phyloP scores from a whole-genome alignment of 768 basidiomycete species.

The Piloderma croceum region DNA sequence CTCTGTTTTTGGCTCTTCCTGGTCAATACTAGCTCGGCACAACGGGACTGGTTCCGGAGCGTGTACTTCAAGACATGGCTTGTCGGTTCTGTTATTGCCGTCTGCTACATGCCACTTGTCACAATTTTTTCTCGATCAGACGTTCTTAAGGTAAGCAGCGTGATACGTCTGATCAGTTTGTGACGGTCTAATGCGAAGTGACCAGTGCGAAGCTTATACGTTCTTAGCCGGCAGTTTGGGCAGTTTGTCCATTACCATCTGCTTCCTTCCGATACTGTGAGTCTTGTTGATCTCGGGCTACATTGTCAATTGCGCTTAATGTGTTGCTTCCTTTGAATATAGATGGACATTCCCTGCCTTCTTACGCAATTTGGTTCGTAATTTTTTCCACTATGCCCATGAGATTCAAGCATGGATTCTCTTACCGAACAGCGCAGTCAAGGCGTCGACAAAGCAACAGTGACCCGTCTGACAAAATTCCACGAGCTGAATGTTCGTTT shows the following conservation, averaged over 20 bases:
- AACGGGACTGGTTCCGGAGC: slow-evolving; percentile 75
- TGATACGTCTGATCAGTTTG: slow-evolving; percentile 5
- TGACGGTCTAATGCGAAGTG: slow-evolving; percentile 6
- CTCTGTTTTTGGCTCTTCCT: slow-evolving; percentile 88
- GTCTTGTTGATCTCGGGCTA: slow-evolving; percentile 15
- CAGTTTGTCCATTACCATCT: slow-evolving; percentile 63
- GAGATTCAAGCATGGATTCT: too few species aligned
- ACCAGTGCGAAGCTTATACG: slow-evolving; percentile 63
- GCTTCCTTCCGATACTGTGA: slow-evolving; percentile 67
- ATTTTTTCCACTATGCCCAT: slow-evolving; percentile 1
- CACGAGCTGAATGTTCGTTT: slow-evolving; percentile 73
- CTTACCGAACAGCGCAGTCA: slow-evolving; percentile 42
- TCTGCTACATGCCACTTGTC: slow-evolving; percentile 65
- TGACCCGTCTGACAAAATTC: slow-evolving; percentile 73
- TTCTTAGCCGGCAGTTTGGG: slow-evolving; percentile 67
- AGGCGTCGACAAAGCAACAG: slow-evolving; percentile 57
- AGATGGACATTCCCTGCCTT: slow-evolving; percentile 68
- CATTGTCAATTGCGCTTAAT: slow-evolving; percentile 11
- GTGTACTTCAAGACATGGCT: slow-evolving; percentile 72
- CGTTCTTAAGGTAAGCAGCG: slow-evolving; percentile 46
- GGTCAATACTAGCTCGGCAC: slow-evolving; percentile 53
- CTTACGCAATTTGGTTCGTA: slow-evolving; percentile 50
- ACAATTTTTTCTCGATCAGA: slow-evolving; percentile 58
- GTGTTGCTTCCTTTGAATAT: slow-evolving; percentile 1
- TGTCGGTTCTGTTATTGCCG: slow-evolving; percentile 52